Evolutionary conservation across 345 rosid species (phyloP), one percentile per base, ranked within the genome.

Genomic region (Carallia brachiata): DNA sequence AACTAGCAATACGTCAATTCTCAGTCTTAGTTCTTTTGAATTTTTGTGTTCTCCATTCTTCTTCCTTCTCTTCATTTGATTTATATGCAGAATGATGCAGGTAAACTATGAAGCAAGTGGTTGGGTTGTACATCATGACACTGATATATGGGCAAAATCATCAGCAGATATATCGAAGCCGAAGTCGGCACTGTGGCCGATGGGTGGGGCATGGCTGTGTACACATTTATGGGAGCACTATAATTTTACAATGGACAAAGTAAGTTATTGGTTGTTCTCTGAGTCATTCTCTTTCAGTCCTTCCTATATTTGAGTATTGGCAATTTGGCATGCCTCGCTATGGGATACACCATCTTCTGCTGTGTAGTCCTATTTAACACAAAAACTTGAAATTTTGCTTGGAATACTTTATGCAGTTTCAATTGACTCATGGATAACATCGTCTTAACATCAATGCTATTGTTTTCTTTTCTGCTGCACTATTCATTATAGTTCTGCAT

Each of bases 151-250:
- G 99, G 98, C 97, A 34, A 95, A 89, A 79, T 73, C 99, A 70
- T 95, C 99, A 32, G 86, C 96, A 12, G 88, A 84, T 77, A 71
- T 67, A 53, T 89, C 89, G 55, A 50, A 87, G 19, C 90, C 83
- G 62, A 83, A 74, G 61, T 95, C 88, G 91, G 92, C 96, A 16
- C 66, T 95, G 7, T 95, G 99, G 99, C 96, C 94, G 27, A 92
- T 95, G 98, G 99, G 96, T 28, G 99, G 99, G 61, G 89, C 99
- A 52, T 95, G 99, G 98, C 92, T 95, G 62, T 92, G 99, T 73
- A 86, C 93, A n/a, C 99, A 92, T 82, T 82, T 89, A 15, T 95
- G 99, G 99, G 98, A 92, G 77, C 97, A 92, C 66, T 95, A 90
- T 69, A 71, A 69, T 19, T 95, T 86, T 73, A 87, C 98, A 12